phyloP scores from a whole-genome alignment of 2,329 filamentous ascomycete genomes.

The Fusarium succisae region DNA sequence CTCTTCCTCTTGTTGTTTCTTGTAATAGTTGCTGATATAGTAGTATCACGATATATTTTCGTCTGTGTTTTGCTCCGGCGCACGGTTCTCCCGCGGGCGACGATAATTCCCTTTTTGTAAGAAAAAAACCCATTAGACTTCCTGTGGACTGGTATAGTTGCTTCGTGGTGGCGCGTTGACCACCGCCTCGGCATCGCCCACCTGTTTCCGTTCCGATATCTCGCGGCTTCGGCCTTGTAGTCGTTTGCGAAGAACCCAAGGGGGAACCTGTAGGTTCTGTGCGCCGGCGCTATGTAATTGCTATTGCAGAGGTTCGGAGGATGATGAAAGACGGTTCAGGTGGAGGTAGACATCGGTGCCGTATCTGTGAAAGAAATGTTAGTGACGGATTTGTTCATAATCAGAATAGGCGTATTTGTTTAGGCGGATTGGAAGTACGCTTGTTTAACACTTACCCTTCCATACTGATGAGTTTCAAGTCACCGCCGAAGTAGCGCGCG shows the following conservation, averaged over 20 bases:
- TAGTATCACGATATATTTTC: slow-evolving; percentile 30
- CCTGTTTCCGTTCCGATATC: slow-evolving; percentile 87
- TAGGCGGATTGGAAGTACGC: neutral
- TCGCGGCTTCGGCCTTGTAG: slow-evolving; percentile 70
- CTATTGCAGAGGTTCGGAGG: slow-evolving; percentile 96
- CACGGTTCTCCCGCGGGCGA: slow-evolving; percentile 38
- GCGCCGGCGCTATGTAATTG: slow-evolving; percentile 67
- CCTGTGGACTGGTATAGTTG: slow-evolving; percentile 41
- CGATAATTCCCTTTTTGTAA: slow-evolving; percentile 38
- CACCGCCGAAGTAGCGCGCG: slow-evolving; percentile 95
- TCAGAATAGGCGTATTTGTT: neutral
- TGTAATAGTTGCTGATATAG: slow-evolving; percentile 21
- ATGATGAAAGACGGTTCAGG: slow-evolving; percentile 93
- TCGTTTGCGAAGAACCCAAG: slow-evolving; percentile 67
- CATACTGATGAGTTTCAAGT: slow-evolving; percentile 98
- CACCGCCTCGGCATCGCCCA: slow-evolving; percentile 85
- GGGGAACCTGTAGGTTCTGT: slow-evolving; percentile 43
- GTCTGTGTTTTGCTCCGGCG: slow-evolving; percentile 33
- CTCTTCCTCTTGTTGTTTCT: slow-evolving; percentile 14
- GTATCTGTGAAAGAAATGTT: slow-evolving; percentile 68
- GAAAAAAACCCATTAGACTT: slow-evolving; percentile 43
- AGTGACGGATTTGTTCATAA: slow-evolving; percentile 11
- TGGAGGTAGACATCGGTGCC: slow-evolving; percentile 99
- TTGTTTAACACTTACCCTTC: slow-evolving; percentile 77
- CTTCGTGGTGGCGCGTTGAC: slow-evolving; percentile 63